Base-by-base conservation (phyloP, 2,329 filamentous ascomycete genomes). In the Pseudofabraea citricarpa region DNA sequence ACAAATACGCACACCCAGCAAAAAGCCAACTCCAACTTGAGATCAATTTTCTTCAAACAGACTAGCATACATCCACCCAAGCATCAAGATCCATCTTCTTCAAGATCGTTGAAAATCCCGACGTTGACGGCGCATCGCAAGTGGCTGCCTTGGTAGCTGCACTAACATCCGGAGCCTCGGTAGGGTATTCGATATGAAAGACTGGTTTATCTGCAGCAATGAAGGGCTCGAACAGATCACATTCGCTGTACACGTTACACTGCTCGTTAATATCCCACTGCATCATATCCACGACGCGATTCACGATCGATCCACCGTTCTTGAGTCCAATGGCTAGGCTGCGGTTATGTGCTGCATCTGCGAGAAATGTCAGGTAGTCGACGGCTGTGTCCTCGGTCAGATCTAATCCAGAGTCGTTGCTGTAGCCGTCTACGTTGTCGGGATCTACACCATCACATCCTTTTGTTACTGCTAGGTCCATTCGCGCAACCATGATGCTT, bases 201-300 rank as follows among this genome's bases (percentile, higher is more conserved):
- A 87, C 82, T 2, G 83, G 81, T 60, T 86, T 85, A 27, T 69
- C 68, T 6, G 72, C 73, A 6, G 70, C 53, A 44, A 81, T 72
- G 55, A 86, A 86, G 5, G 72, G 62, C 2, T 65, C 60, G 57
- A 79, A 85, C 2, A 63, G 71, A 27, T 66, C 64, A 56, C 82
- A 85, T 58, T 86, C 81, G 6, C 63, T 48, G 53, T 76, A 77
- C 58, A 81, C 53, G n/a, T 73, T 70, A 58, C 83, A 87, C 63
- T 85, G 74, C 67, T 87, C 83, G 60, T 85, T 84, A 53, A 87
- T 80, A 8, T 71, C 74, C 64, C 83, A 87, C 56, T 83, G 70
- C 42, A 83, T 74, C 6, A 73, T 62, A 20, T 67, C 61, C 6
- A 74, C 47, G 10, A 73, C 65, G 2, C 63, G 53, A 3, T 55